Percentiles rank a stretch among this genome's conserved stretches.
Evolutionary conservation across 1,139 yeast genomes (phyloP).

Genomic region (Pichia sp.): DNA sequence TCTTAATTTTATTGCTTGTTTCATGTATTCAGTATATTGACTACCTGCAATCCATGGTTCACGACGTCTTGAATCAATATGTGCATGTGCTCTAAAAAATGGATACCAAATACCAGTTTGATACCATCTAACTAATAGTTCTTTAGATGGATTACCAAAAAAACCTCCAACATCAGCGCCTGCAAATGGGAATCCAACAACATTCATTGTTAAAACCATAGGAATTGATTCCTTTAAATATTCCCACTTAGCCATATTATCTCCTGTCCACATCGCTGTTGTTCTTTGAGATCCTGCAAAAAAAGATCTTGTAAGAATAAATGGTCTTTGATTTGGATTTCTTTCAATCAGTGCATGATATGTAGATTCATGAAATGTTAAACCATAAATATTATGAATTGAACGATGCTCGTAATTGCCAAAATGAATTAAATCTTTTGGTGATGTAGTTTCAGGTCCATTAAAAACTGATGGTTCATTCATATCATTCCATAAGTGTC

Average conservation of each 20-base stretch:
- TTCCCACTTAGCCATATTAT: conserved; percentile 90
- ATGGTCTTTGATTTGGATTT: conserved; percentile 60
- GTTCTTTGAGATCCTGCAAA: conserved; percentile 89
- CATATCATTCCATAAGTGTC: conserved; percentile 97
- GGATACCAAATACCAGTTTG: conserved; percentile 96
- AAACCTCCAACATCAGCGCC: conserved; percentile 99
- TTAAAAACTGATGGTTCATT: conserved; percentile 92
- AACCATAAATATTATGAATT: conserved; percentile 78
- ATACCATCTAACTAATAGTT: conserved; percentile 85
- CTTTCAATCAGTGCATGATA: conserved; percentile 56
- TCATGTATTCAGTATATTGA: conserved; percentile 60
- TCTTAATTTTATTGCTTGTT: conserved; percentile 66
- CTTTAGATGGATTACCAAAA: conserved; percentile 81
- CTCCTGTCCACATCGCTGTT: conserved; percentile 98
- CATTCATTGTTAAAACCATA: conserved; percentile 75
- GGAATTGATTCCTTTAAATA: conserved; percentile 76
- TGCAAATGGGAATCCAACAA: conserved; percentile 84
- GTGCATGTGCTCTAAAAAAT: conserved; percentile 94
- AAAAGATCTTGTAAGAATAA: conserved; percentile 80
- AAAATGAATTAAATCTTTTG: conserved; percentile 70
- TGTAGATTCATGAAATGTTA: conserved; percentile 76
- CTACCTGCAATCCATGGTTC: conserved; percentile 89
- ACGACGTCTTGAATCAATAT: conserved; percentile 83
- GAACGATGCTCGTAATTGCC: conserved; percentile 90
- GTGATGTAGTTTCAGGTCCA: conserved; percentile 91